Evolutionary conservation across 176 grass and related monocot species (phyloP).

Genomic region (Musa acuminata): DNA sequence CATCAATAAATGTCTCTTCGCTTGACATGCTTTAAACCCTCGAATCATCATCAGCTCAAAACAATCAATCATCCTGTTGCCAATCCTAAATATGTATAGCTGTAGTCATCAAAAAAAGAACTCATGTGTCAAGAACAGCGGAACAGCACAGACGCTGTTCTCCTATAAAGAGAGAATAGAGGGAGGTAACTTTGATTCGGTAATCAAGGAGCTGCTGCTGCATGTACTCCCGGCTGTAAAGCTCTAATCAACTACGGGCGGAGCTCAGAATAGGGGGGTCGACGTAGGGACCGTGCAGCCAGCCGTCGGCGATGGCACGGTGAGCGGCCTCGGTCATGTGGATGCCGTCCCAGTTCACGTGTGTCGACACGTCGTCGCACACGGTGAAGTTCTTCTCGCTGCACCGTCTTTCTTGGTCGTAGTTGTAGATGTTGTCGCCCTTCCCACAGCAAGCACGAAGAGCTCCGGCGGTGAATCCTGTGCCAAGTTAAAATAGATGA

Average conservation of each 20-base stretch:
- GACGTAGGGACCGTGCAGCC: constrained; percentile 71
- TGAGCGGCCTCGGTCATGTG: constrained; percentile 89
- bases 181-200: too few relatives aligned
- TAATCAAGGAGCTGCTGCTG: too few relatives aligned
- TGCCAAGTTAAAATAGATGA: not conserved
- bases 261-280: constrained; percentile 40
- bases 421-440: constrained; percentile 68
- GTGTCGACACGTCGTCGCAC: constrained; percentile 43
- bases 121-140: too few relatives aligned
- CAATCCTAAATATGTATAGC: too few relatives aligned
- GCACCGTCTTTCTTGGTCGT: constrained; percentile 53
- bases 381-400: constrained; percentile 45
- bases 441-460: constrained; percentile 64
- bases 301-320: constrained; percentile 61
- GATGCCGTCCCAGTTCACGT: constrained; percentile 88
- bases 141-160: too few relatives aligned
- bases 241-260: not conserved
- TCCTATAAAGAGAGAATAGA: too few relatives aligned
- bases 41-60: too few relatives aligned
- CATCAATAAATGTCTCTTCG: too few relatives aligned
- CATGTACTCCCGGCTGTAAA: too few relatives aligned
- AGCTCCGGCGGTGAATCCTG: constrained; percentile 50
- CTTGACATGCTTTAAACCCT: too few relatives aligned
- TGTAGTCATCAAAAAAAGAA: too few relatives aligned
- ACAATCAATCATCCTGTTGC: too few relatives aligned